A percentile compares a stretch with the other conserved stretches of the same genome.
These are phyloP conservation scores for Ceratocystis lukuohia DNA, from an alignment of 2,329 filamentous ascomycete genomes.

Conservation along the genomic window DNA sequence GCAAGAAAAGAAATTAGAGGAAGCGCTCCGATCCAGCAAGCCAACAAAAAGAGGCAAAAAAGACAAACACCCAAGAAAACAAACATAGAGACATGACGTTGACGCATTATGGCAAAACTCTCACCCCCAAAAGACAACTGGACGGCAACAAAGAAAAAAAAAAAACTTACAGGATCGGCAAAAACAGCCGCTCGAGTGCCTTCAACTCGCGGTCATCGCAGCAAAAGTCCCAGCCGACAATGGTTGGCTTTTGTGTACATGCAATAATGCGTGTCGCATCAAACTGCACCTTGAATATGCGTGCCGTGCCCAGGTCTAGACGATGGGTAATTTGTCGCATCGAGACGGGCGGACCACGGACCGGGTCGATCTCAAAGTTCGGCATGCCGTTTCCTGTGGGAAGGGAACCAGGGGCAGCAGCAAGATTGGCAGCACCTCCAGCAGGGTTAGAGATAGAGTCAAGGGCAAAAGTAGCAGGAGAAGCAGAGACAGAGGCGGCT, in stretches of 20 bases:
- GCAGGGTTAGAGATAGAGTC: background rate
- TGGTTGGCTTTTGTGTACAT: constrained; percentile 79
- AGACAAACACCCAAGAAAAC: background rate
- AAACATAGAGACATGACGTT: background rate
- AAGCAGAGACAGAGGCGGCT: background rate
- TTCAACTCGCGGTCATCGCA: constrained; percentile 70
- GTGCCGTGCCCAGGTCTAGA: constrained; percentile 36
- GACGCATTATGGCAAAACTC: too few species aligned
- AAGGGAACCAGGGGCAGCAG: background rate
- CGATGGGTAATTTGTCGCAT: constrained; percentile 10
- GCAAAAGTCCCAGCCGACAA: constrained; percentile 97
- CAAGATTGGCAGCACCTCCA: background rate
- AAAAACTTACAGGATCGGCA: constrained; percentile 37
- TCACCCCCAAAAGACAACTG: background rate
- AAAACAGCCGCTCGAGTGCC: constrained; percentile 66
- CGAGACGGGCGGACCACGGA: constrained; percentile 11
- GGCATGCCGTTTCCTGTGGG: background rate
- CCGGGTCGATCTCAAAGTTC: constrained; percentile 8
- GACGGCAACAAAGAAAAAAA: background rate
- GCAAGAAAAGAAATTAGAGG: background rate
- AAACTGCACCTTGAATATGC: constrained; percentile 95
- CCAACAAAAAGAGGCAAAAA: constrained; percentile 2
- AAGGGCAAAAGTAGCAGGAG: background rate
- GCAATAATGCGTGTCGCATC: constrained; percentile 87
- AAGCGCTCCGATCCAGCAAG: background rate